Percentiles rank a stretch among this genome's conserved stretches.
phyloP scores from a whole-genome alignment of 164 flowering plant species.

The Warburgia ugandensis region DNA sequence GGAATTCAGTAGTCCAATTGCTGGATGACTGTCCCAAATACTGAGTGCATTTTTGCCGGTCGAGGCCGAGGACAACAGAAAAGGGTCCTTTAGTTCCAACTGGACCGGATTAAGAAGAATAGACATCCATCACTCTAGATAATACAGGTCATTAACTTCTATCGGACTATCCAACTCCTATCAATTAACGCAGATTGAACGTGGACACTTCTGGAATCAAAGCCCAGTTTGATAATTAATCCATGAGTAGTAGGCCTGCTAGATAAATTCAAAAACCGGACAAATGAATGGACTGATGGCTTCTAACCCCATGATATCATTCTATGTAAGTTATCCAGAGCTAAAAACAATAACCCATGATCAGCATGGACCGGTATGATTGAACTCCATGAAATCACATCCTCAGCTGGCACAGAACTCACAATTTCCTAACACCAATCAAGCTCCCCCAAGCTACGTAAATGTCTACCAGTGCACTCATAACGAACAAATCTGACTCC shows the following conservation, averaged over 20 bases:
- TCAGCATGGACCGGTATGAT: conserved; percentile 44
- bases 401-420: conserved; percentile 30
- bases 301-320: conserved; percentile 62
- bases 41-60: too few species aligned
- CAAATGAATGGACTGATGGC: conserved; percentile 52
- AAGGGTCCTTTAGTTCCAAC: too few species aligned
- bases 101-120: too few species aligned
- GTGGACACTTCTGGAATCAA: conserved; percentile 34
- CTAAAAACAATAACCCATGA: conserved; percentile 30
- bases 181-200: conserved; percentile 63
- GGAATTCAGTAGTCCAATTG: too few species aligned
- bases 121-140: background rate
- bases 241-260: conserved; percentile 36
- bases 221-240: conserved; percentile 43
- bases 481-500: conserved; percentile 41
- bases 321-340: conserved; percentile 32
- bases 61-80: too few species aligned
- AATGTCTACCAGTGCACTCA: conserved; percentile 68
- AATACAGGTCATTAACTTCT: conserved; percentile 17
- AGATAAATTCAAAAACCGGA: conserved; percentile 45
- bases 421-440: conserved; percentile 35
- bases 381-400: conserved; percentile 77
- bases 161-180: conserved; percentile 68
- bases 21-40: too few species aligned
- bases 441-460: conserved; percentile 52